Base-by-base conservation (phyloP, 2,329 filamentous ascomycete species). In the Iodosphaeria phyllophila region DNA sequence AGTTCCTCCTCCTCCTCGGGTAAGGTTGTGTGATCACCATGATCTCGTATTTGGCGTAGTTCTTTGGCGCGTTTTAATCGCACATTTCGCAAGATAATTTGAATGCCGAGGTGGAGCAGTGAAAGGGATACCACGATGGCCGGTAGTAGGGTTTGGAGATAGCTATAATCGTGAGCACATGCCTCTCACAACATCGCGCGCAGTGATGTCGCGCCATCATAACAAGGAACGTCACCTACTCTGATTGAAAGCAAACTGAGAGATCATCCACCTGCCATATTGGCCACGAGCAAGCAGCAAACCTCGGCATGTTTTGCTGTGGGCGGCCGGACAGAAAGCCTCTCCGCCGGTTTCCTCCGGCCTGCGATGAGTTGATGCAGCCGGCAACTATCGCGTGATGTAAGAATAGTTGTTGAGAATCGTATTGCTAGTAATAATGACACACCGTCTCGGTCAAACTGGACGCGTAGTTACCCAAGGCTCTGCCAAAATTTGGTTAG, bases 71-170 rank as follows among this genome's bases (percentile, higher is more conserved):
- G 57, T 51, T 60, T 64, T 46, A 58, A 54, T 36, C 54, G 52
- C 33, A 60, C 46, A 32, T 57, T 54, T 29, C 61, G 62, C 30
- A 58, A 54, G 34, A 69, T 46, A 37, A 62, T 54, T 41, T 74
- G 68, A 37, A 62, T 43, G 30, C 62, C 37, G 28, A 92, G 63
- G 36, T 71, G 59, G 26, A 77, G 44, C 35, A 84, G 46, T 5
- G 89, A 95, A 14, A 76, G 38, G 33, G 52, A 62, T 47, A 83
- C 67, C 29, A 75, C 59, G 32, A 73, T 52, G 31, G 89, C 56
- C 27, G 89, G 89, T 27, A 95, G 60, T 23, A 92, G 57, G 31
- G 79, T 69, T 49, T 79, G 74, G 27, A 92, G 64, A 47, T 78
- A 84, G 48, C 79, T 86, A 45, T 34, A 20, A 8, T 23, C 27